Conservation (phyloP, 108 stramenopile species). For the Skeletonema potamos region DNA sequence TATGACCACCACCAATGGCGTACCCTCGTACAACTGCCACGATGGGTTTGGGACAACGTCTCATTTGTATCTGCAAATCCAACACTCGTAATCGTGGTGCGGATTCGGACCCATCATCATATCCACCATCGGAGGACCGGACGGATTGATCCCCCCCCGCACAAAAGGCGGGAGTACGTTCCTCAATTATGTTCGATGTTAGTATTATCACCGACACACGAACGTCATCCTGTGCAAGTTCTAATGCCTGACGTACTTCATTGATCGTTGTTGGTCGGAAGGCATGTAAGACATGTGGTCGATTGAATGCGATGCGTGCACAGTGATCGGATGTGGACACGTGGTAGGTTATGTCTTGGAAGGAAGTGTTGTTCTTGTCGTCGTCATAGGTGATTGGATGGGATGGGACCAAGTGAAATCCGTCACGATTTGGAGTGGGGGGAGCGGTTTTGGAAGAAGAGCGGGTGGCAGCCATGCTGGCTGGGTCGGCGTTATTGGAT, state of each 20-base stretch:
- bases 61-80: constrained; percentile 91
- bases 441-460: constrained; percentile 67
- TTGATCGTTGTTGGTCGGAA: constrained; percentile 94
- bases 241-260: constrained; percentile 82
- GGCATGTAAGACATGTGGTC: constrained; percentile 86
- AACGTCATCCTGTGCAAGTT: constrained; percentile 82
- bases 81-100: constrained; percentile 80
- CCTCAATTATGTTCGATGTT: constrained; percentile 52
- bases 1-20: constrained; percentile 95
- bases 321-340: constrained; percentile 64
- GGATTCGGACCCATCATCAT: constrained; percentile 89
- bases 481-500: constrained; percentile 22
- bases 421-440: constrained; percentile 74
- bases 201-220: constrained; percentile 82
- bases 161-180: constrained; percentile 88
- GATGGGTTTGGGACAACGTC: constrained; percentile 95
- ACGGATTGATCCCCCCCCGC: constrained; percentile 94
- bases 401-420: constrained; percentile 70
- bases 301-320: constrained; percentile 86
- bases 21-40: constrained; percentile 93
- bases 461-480: constrained; percentile 82
- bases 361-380: constrained; percentile 34
- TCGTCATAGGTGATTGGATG: constrained; percentile 65
- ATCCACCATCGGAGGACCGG: constrained; percentile 77
- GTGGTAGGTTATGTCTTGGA: constrained; percentile 80